Evolutionary conservation across 1,284 basidiomycete species (phyloP).

Genomic region (Ceratobasidium sp.): DNA sequence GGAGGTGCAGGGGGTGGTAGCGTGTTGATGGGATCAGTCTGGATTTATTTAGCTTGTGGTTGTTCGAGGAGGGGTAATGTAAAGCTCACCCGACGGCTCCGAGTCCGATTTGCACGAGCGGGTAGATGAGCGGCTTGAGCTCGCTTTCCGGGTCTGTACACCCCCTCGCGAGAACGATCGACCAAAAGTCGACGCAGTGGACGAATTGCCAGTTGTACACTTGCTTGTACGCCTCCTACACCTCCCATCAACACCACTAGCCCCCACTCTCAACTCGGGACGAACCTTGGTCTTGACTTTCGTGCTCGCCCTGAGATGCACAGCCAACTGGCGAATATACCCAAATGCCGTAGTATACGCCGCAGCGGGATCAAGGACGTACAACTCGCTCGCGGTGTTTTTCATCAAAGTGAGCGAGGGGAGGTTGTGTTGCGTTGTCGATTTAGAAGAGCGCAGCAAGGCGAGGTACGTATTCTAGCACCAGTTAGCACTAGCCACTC

Average conservation of each 20-base stretch:
- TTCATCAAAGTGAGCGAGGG: conserved; percentile 98
- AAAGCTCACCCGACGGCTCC: conserved; percentile 84
- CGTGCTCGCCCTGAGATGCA: conserved; percentile 90
- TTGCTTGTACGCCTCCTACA: conserved; percentile 83
- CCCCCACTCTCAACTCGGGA: conserved; percentile 42
- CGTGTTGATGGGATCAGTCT: conserved; percentile 85
- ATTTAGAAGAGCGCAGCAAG: conserved; percentile 81
- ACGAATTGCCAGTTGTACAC: conserved; percentile 99
- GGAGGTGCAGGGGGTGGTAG: conserved; percentile 82
- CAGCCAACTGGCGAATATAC: conserved; percentile 95
- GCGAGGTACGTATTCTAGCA: conserved; percentile 82
- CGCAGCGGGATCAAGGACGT: conserved; percentile 73
- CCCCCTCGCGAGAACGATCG: conserved; percentile 82
- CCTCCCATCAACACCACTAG: not conserved
- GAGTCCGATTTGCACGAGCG: conserved; percentile 91
- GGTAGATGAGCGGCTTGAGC: conserved; percentile 89
- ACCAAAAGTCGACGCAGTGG: conserved; percentile 97
- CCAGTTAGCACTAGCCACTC: conserved; percentile 27
- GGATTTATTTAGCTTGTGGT: conserved; percentile 38
- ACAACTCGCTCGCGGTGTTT: conserved; percentile 94
- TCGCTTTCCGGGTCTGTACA: conserved; percentile 73
- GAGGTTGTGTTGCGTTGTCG: conserved; percentile 84
- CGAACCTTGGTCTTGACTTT: conserved; percentile 82
- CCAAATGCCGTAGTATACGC: conserved; percentile 96
- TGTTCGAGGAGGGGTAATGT: conserved; percentile 21